A percentile compares a stretch with the other conserved stretches of the same genome.
These are phyloP conservation scores for Amphicarpaea edgeworthii DNA, from an alignment of 306 rosid genomes.

Conservation along the genomic window DNA sequence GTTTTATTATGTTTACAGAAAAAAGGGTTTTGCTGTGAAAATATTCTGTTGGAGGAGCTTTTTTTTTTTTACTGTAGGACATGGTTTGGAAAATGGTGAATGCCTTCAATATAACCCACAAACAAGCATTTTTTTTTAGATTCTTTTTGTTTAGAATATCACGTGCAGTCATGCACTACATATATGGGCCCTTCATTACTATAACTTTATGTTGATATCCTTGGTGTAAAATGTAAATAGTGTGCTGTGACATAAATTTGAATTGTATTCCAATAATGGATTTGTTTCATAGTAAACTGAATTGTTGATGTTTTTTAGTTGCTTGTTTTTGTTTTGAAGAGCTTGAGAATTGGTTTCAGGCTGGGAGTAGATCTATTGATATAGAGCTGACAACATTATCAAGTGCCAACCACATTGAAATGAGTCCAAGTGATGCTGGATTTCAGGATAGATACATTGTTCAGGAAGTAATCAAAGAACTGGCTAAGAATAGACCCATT, in stretches of 20 bases:
- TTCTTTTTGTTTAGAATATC: conserved; percentile 1
- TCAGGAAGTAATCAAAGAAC: conserved; percentile 94
- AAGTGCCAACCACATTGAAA: conserved; percentile 85
- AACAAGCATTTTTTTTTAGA: background rate
- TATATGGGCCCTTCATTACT: background rate
- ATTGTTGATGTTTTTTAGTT: background rate
- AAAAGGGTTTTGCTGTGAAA: background rate
- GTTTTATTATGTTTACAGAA: background rate
- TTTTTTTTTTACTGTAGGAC: background rate
- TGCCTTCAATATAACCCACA: conserved; percentile 8
- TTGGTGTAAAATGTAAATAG: background rate
- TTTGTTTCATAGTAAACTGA: conserved; percentile 3
- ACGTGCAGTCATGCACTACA: background rate
- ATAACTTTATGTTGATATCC: background rate
- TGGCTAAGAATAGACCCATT: conserved; percentile 88
- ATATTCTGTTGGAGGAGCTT: background rate
- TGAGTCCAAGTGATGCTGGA: conserved; percentile 96
- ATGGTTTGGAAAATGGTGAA: background rate
- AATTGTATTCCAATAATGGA: background rate
- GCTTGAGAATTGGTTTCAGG: conserved; percentile 59
- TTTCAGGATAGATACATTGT: conserved; percentile 92
- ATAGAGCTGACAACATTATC: conserved; percentile 88
- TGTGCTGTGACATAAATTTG: background rate
- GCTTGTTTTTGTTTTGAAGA: conserved; percentile 20
- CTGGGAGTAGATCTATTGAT: conserved; percentile 92